A percentile compares a stretch with the other conserved stretches of the same genome.
phyloP scores from a whole-genome alignment of 805 yeast genomes.

The Zygosaccharomyces rouxii region DNA sequence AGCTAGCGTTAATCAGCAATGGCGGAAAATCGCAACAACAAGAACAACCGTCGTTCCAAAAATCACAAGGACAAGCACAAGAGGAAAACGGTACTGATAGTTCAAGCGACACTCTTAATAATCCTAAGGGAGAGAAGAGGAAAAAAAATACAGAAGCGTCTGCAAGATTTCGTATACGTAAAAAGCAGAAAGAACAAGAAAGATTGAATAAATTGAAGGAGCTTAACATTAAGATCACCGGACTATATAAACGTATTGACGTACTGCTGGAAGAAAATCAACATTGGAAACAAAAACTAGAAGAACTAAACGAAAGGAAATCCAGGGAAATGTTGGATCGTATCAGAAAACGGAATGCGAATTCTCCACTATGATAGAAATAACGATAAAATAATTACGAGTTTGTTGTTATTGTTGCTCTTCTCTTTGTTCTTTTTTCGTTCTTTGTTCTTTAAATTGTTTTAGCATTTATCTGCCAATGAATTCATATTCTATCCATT shows the following conservation, averaged over 20 bases:
- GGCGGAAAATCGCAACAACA: not conserved
- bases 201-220: conserved; percentile 20
- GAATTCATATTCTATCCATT: not conserved
- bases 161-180: conserved; percentile 76
- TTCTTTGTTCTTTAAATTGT: not conserved
- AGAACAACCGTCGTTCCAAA: not conserved
- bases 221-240: conserved; percentile 20
- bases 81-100: not conserved
- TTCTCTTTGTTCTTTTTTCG: not conserved
- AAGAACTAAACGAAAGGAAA: conserved; percentile 27
- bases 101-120: not conserved
- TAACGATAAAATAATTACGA: not conserved
- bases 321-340: conserved; percentile 26
- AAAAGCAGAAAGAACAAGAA: conserved; percentile 26
- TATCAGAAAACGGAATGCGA: conserved; percentile 23
- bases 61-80: not conserved
- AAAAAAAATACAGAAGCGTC: conserved; percentile 90
- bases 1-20: not conserved
- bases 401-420: not conserved
- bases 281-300: conserved; percentile 29
- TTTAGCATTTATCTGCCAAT: no score
- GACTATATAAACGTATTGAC: conserved; percentile 23
- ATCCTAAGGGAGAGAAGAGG: conserved; percentile 49
- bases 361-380: conserved; percentile 1
- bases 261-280: conserved; percentile 27